Percentiles rank a stretch among this genome's conserved stretches.
Evolutionary conservation across 768 basidiomycete species (phyloP).

Genomic region (Termitomyces eurrhizus): DNA sequence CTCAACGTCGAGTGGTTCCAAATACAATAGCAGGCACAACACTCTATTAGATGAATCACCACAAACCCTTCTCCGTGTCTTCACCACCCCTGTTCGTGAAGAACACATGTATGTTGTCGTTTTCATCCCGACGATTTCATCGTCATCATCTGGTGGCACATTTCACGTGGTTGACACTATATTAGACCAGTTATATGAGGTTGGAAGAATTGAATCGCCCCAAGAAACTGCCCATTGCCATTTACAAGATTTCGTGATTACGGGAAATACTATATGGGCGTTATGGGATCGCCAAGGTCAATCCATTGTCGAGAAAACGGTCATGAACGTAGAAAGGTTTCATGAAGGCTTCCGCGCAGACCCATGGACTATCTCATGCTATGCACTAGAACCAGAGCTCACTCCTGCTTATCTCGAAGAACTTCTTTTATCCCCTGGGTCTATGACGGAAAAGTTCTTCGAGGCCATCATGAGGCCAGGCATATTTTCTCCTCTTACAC

Average conservation of each 20-base stretch:
- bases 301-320: slow-evolving; percentile 59
- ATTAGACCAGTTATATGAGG: slow-evolving; percentile 56
- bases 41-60: slow-evolving; percentile 55
- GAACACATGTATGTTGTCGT: slow-evolving; percentile 60
- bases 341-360: slow-evolving; percentile 26
- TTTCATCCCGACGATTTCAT: slow-evolving; percentile 68
- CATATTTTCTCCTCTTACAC: slow-evolving; percentile 79
- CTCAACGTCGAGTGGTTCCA: slow-evolving; percentile 21
- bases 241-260: slow-evolving; percentile 72
- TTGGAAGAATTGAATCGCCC: slow-evolving; percentile 59
- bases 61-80: slow-evolving; percentile 63
- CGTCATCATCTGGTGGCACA: slow-evolving; percentile 68
- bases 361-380: slow-evolving; percentile 53
- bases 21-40: slow-evolving; percentile 30
- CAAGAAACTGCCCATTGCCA: slow-evolving; percentile 59
- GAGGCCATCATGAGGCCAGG: slow-evolving; percentile 83
- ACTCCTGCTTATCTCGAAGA: slow-evolving; percentile 90
- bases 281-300: slow-evolving; percentile 83
- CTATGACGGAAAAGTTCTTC: slow-evolving; percentile 76
- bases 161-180: slow-evolving; percentile 64
- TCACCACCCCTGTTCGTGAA: slow-evolving; percentile 42
- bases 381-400: slow-evolving; percentile 70
- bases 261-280: slow-evolving; percentile 53
- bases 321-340: slow-evolving; percentile 38
- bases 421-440: slow-evolving; percentile 64